Base-by-base conservation (phyloP, 345 rosid species). In the Dipteronia dyeriana region DNA sequence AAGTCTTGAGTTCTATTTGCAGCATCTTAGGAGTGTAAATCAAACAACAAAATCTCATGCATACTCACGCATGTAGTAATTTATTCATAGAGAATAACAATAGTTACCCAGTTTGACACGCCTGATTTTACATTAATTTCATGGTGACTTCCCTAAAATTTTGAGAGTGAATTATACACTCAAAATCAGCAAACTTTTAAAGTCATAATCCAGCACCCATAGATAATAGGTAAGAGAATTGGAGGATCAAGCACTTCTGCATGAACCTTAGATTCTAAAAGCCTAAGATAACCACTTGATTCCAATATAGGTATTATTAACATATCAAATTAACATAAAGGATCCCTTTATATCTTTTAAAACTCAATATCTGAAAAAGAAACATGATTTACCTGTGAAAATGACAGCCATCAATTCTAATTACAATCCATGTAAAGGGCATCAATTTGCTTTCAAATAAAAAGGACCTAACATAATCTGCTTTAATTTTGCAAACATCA, bases 331-430 rank as follows among this genome's bases (percentile, higher is more conserved):
- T 9, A 26, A 23, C 6, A 25, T 10, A 61, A 73, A 22, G 5
- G 10, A 43, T 23, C 12, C 26, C 25, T 39, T 43, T 7, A 22
- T 8, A 20, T 60, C 2, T 61, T n/a, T 61, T 29, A 16, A 74
- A 39, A 59, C n/a, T 47, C 75, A 49, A 31, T 43, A 43, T 34
- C 38, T 70, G 29, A 20, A 76, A 26, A 54, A 12, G 29, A 74
- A 31, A 66, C 41, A 59, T 22, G 66, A 23, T 73, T 85, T 84
- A 91, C 97, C 97, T 90, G 90, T 95, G 99, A 86, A 95, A 95
- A 79, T 95, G 97, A 80, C 95, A 93, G 76, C 99, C 99, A 80
- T 95, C 99, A 79, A 93, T 89, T 82, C 99, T 88, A 73, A 95
- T 79, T 60, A 95, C 91, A 29, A 91, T 84, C 96, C 98, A 95